Conservation (phyloP, 1,284 basidiomycete genomes). For the Gomphus sp. region DNA sequence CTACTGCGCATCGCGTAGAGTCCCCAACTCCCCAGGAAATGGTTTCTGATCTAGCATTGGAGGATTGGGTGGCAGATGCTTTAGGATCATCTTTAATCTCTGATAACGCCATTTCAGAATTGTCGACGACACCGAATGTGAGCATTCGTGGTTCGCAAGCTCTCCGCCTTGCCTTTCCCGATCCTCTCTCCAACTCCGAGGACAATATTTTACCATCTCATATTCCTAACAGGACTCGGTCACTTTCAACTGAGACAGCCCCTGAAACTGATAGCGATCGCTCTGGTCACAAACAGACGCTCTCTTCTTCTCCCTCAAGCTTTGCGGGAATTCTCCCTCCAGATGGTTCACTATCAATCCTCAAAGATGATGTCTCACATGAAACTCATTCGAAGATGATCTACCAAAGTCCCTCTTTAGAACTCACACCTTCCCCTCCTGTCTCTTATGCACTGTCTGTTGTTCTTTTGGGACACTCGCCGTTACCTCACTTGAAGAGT, state of each 20-base stretch:
- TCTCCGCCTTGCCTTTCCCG: conserved; percentile 7
- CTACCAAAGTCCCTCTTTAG: not conserved
- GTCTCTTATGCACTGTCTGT: not conserved
- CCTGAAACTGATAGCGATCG: not conserved
- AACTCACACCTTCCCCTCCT: not conserved
- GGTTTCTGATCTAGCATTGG: not conserved
- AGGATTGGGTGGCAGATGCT: conserved; percentile 1
- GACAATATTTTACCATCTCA: conserved; percentile 2
- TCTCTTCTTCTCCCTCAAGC: not conserved
- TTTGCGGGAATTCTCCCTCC: not conserved
- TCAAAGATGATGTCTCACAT: not conserved
- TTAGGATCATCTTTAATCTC: not conserved
- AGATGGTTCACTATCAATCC: not conserved
- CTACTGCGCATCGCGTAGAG: not conserved
- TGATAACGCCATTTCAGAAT: not conserved
- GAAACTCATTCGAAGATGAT: not conserved
- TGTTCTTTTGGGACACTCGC: not conserved
- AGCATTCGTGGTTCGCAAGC: conserved; percentile 4
- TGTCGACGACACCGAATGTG: not conserved
- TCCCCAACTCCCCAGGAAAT: not conserved
- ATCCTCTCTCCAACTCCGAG: conserved; percentile 6
- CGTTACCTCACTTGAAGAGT: conserved; percentile 1
- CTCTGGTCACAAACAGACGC: not conserved
- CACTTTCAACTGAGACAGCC: not conserved
- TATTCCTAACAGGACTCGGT: not conserved